These are phyloP conservation scores for Zasmidium angulare DNA, from an alignment of 2,329 filamentous ascomycete species.

Conservation along the genomic window DNA sequence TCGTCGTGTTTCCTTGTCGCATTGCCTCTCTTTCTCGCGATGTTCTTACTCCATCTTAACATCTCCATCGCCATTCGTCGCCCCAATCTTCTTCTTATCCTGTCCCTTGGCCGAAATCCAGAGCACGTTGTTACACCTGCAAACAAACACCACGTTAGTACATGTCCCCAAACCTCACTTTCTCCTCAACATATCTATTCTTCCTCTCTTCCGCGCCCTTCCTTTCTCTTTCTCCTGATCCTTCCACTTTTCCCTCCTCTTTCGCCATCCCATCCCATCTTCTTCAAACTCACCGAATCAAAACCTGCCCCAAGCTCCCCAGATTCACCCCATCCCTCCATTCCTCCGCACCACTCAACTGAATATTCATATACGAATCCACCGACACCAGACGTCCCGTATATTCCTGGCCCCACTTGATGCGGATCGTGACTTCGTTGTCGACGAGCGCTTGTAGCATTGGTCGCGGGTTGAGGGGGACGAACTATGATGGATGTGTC, in stretches of 20 bases:
- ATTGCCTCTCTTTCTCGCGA: too few relatives aligned
- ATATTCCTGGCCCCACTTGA: slow-evolving; percentile 99
- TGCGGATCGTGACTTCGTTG: slow-evolving; percentile 83
- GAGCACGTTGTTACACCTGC: slow-evolving; percentile 92
- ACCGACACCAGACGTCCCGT: slow-evolving; percentile 88
- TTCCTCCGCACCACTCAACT: slow-evolving; percentile 87
- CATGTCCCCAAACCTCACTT: background rate
- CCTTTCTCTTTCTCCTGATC: too few relatives aligned
- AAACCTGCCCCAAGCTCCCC: slow-evolving; percentile 81
- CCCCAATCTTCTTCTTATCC: slow-evolving; percentile 25
- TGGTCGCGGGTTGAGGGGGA: slow-evolving; percentile 93
- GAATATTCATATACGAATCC: slow-evolving; percentile 99
- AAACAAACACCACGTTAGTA: slow-evolving; percentile 9
- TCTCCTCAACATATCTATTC: too few relatives aligned
- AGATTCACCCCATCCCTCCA: slow-evolving; percentile 85
- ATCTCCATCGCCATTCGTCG: slow-evolving; percentile 39
- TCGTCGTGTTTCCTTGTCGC: background rate
- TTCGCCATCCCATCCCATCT: background rate
- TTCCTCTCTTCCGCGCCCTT: too few relatives aligned
- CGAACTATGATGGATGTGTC: slow-evolving; percentile 53
- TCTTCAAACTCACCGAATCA: slow-evolving; percentile 69
- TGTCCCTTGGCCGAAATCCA: slow-evolving; percentile 67
- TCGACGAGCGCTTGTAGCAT: slow-evolving; percentile 95
- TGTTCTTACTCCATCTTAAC: slow-evolving; percentile 22
- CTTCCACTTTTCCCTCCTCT: background rate